Evolutionary conservation across 352 stramenopile genomes (phyloP).

Genomic region (Globisporangium middletonii): DNA sequence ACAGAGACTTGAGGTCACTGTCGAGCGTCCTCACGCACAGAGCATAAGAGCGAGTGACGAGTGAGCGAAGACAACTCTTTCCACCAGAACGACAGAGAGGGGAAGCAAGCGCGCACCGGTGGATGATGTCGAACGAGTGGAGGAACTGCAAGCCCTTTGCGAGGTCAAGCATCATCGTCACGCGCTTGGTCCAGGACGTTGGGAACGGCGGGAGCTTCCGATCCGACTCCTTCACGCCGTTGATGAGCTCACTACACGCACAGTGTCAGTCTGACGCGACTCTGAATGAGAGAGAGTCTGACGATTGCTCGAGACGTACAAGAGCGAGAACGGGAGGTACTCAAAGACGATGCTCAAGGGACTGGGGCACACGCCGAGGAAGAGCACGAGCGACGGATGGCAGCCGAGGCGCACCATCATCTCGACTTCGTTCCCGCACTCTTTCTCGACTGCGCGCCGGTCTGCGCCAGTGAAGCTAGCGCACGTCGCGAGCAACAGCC

Average conservation of each 20-base stretch:
- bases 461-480: slow-evolving; percentile 49
- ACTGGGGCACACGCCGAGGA: slow-evolving; percentile 52
- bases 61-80: not conserved
- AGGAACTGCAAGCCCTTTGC: slow-evolving; percentile 68
- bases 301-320: slow-evolving; percentile 29
- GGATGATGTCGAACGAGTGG: slow-evolving; percentile 79
- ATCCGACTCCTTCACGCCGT: slow-evolving; percentile 46
- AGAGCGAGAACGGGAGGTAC: slow-evolving; percentile 74
- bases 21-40: not conserved
- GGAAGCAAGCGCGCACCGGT: slow-evolving; percentile 28
- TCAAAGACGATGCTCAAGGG: slow-evolving; percentile 68
- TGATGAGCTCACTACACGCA: slow-evolving; percentile 59
- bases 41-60: not conserved
- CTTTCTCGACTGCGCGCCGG: slow-evolving; percentile 42
- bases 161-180: slow-evolving; percentile 75
- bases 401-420: slow-evolving; percentile 61
- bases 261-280: not conserved
- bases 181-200: slow-evolving; percentile 69
- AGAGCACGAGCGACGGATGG: slow-evolving; percentile 65
- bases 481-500: not conserved
- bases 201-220: slow-evolving; percentile 58
- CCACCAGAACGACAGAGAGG: not conserved
- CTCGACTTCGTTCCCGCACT: slow-evolving; percentile 72
- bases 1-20: slow-evolving; percentile 81
- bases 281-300: not conserved